Percentiles rank a stretch among this genome's conserved stretches.
Evolutionary conservation across 768 basidiomycete species (phyloP).

Genomic region (Cyclocybe cylindracea): DNA sequence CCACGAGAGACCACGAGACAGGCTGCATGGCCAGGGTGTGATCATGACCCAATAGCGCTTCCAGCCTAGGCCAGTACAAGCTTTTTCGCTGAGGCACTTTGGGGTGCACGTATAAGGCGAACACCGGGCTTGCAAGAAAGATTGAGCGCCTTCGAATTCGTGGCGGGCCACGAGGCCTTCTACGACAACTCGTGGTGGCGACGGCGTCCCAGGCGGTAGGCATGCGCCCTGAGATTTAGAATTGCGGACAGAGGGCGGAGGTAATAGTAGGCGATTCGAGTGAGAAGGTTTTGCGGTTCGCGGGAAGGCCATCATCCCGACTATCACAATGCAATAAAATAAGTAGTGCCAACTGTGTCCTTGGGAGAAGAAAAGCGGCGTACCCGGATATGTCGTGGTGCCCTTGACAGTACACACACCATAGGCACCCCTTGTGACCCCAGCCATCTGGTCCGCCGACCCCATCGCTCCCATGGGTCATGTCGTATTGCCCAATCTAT

Average conservation of each 20-base stretch:
- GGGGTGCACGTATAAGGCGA: neutral
- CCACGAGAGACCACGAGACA: neutral
- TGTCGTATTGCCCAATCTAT: conserved; percentile 8
- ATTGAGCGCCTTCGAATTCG: too few relatives aligned
- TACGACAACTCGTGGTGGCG: too few relatives aligned
- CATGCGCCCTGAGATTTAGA: neutral
- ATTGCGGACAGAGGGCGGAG: neutral
- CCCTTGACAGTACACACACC: neutral
- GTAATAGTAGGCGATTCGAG: conserved; percentile 5
- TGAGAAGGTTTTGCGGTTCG: conserved; percentile 8
- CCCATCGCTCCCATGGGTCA: conserved; percentile 10
- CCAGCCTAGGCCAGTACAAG: neutral
- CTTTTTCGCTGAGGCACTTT: neutral
- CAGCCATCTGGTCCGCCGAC: conserved; percentile 15
- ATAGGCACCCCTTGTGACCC: conserved; percentile 15
- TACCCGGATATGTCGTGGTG: neutral
- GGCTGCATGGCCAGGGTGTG: neutral
- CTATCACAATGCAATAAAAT: neutral
- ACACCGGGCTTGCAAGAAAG: neutral
- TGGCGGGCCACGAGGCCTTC: too few relatives aligned
- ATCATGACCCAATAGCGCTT: neutral
- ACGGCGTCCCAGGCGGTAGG: too few relatives aligned
- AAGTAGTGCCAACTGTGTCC: neutral
- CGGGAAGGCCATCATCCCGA: conserved; percentile 1
- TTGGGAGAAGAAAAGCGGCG: conserved; percentile 7